Conservation (phyloP, 495 filamentous ascomycete species). For the Neurospora sp. region DNA sequence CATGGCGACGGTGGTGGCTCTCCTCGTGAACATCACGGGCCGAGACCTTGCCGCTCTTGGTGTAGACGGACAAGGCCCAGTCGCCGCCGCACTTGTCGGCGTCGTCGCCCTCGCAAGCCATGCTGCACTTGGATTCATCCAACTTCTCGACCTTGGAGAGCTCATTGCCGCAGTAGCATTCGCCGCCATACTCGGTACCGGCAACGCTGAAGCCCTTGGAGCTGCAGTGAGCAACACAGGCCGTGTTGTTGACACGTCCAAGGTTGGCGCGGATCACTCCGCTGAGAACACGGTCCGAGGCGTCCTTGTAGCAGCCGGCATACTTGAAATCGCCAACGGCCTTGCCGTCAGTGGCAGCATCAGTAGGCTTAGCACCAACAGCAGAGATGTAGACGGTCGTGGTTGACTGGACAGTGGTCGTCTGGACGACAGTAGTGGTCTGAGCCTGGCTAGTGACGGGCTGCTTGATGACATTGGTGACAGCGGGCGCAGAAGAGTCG, state of each 20-base stretch:
- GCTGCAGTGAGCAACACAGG: conserved; percentile 49
- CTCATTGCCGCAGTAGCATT: conserved; percentile 55
- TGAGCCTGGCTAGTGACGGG: conserved; percentile 7
- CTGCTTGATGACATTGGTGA: not conserved
- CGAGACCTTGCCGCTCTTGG: conserved; percentile 18
- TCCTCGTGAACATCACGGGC: not conserved
- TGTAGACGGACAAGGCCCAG: conserved; percentile 32
- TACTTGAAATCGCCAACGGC: conserved; percentile 20
- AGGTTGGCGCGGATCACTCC: conserved; percentile 32
- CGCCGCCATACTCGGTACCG: conserved; percentile 54
- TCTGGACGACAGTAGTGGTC: conserved; percentile 32
- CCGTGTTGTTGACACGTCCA: conserved; percentile 44
- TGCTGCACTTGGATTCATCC: conserved; percentile 33
- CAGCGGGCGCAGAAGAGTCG: not conserved
- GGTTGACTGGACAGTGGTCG: conserved; percentile 21
- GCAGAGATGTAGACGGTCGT: conserved; percentile 44
- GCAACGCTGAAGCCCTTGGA: conserved; percentile 41
- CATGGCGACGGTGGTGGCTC: conserved; percentile 8
- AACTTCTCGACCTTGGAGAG: conserved; percentile 27
- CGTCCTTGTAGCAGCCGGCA: conserved; percentile 26
- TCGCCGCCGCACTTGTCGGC: conserved; percentile 36
- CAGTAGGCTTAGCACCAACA: conserved; percentile 9
- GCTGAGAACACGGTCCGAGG: conserved; percentile 23
- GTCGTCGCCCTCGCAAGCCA: conserved; percentile 34
- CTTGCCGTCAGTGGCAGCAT: conserved; percentile 2